These are phyloP conservation scores for Hypomyces perniciosus DNA, from an alignment of 2,329 filamentous ascomycete species.

Conservation along the genomic window DNA sequence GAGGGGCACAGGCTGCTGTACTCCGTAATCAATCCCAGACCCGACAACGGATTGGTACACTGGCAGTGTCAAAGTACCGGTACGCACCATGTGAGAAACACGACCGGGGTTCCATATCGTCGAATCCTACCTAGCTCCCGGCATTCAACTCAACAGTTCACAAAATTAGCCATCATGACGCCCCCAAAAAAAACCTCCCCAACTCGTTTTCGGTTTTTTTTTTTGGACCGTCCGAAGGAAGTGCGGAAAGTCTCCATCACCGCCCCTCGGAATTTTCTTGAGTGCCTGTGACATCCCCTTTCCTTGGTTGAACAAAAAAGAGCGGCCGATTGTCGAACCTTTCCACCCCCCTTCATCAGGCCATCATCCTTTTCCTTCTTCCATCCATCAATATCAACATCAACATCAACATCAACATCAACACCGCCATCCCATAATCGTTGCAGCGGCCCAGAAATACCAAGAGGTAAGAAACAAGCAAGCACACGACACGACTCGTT, in stretches of 20 bases:
- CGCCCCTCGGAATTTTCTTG: neutral
- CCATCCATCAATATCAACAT: no score
- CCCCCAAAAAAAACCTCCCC: constrained; percentile 15
- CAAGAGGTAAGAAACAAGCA: no score
- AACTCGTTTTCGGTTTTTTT: constrained; percentile 15
- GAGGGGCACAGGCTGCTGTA: no score
- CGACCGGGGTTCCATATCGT: constrained; percentile 9
- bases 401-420: no score
- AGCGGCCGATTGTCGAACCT: neutral
- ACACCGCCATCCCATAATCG: no score
- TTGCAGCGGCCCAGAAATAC: no score
- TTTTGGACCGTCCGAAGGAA: neutral
- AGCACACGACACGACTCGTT: no score
- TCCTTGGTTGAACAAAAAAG: neutral
- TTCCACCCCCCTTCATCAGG: no score
- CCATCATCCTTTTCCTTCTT: no score
- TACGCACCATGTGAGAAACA: constrained; percentile 2
- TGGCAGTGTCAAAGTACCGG: neutral
- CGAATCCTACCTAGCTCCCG: constrained; percentile 5
- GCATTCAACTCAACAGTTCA: constrained; percentile 18
- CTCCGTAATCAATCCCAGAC: no score
- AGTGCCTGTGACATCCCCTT: neutral
- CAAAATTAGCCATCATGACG: constrained; percentile 6
- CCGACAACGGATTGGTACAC: no score
- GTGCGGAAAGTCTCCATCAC: neutral